Conservation (phyloP, 164 flowering plant species). For the Paratinospora sagittata region DNA sequence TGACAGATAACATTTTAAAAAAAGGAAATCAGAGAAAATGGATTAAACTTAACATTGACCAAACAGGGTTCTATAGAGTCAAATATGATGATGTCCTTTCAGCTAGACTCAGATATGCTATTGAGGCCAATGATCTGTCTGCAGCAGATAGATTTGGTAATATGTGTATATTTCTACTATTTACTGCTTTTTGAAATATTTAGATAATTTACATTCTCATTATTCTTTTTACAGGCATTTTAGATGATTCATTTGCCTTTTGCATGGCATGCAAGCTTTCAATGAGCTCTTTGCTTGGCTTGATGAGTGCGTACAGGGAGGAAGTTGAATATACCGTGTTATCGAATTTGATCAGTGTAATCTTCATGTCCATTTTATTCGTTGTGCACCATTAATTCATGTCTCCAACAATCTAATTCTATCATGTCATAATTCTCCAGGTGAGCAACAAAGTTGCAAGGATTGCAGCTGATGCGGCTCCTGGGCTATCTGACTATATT, state of each 20-base stretch:
- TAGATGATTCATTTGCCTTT: constrained; percentile 9
- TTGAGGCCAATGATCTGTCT: too few species aligned
- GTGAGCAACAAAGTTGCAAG: constrained; percentile 54
- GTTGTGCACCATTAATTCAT: too few species aligned
- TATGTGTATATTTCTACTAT: neutral
- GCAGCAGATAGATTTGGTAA: constrained; percentile 89
- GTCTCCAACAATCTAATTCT: too few species aligned
- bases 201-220: neutral
- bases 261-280: constrained; percentile 82
- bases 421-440: constrained; percentile 39
- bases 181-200: neutral
- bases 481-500: constrained; percentile 52
- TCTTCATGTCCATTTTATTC: too few species aligned
- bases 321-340: constrained; percentile 83
- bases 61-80: constrained; percentile 90
- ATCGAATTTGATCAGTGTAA: constrained; percentile 75
- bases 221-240: too few species aligned
- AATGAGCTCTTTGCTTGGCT: constrained; percentile 81
- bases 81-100: constrained; percentile 86
- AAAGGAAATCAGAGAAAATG: too few species aligned
- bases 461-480: constrained; percentile 73
- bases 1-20: constrained; percentile 6
- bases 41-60: constrained; percentile 82
- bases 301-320: constrained; percentile 78
- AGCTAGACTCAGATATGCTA: constrained; percentile 64